These are phyloP conservation scores for Aspergillus homomorphus DNA, from an alignment of 495 filamentous ascomycete genomes.

Conservation along the genomic window DNA sequence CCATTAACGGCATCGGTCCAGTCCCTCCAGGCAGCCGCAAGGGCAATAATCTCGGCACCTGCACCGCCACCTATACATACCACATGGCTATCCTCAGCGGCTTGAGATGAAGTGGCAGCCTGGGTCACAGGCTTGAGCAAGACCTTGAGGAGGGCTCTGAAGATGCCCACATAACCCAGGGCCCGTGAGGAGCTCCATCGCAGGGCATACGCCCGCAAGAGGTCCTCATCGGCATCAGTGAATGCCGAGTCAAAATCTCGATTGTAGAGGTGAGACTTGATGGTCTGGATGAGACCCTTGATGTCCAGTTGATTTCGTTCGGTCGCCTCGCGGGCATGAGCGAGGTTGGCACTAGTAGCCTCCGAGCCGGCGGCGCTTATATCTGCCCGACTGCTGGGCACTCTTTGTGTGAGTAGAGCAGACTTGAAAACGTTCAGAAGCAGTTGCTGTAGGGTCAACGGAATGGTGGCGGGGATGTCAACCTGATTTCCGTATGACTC, in stretches of 20 bases:
- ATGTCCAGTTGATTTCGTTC: constrained; percentile 36
- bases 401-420: constrained; percentile 45
- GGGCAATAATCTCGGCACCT: constrained; percentile 76
- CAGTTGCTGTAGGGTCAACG: constrained; percentile 62
- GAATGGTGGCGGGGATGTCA: constrained; percentile 34
- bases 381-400: background rate
- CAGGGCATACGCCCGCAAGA: constrained; percentile 75
- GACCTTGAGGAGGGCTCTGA: constrained; percentile 42
- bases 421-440: constrained; percentile 74
- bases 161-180: constrained; percentile 69
- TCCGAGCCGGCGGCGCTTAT: background rate
- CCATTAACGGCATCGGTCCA: constrained; percentile 21
- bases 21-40: constrained; percentile 60
- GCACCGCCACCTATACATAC: constrained; percentile 84
- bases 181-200: constrained; percentile 83
- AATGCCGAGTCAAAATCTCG: constrained; percentile 83
- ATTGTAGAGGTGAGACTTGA: constrained; percentile 81
- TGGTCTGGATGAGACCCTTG: constrained; percentile 61
- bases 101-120: background rate
- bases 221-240: constrained; percentile 53
- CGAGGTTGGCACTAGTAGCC: constrained; percentile 10
- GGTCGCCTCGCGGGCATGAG: constrained; percentile 10
- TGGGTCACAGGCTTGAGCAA: background rate
- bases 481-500: constrained; percentile 4
- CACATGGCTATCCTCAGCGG: constrained; percentile 29